Evolutionary conservation across 2,329 filamentous ascomycete species (phyloP).

Genomic region (Aspergillus versicolor): DNA sequence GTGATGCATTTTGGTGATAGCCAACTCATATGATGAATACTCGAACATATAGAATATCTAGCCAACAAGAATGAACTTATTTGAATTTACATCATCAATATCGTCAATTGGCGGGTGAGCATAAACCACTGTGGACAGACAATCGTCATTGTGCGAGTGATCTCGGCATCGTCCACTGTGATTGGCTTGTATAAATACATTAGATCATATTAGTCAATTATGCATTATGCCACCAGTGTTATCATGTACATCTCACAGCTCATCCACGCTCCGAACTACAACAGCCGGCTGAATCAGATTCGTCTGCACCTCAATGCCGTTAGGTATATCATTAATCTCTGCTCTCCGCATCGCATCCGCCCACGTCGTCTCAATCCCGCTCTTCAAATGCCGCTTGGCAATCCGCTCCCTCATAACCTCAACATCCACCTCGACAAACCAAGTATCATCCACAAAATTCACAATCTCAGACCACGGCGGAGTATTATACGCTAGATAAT

Average conservation of each 20-base stretch:
- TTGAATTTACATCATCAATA: no score
- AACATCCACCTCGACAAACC: slow-evolving; percentile 2
- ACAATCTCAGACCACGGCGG: not conserved
- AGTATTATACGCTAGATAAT: not conserved
- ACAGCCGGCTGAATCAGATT: slow-evolving; percentile 1
- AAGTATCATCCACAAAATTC: not conserved
- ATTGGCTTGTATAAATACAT: no score
- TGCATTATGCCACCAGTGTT: no score
- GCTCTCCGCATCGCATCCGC: not conserved
- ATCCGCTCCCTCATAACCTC: not conserved
- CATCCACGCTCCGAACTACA: slow-evolving; percentile 1
- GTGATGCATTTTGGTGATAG: no score
- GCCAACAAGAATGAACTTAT: no score
- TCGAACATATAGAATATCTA: no score
- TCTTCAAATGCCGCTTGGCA: not conserved
- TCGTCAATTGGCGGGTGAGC: no score
- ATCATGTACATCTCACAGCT: not conserved
- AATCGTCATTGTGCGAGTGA: no score
- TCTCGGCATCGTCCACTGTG: no score
- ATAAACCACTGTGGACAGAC: no score
- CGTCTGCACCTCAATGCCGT: not conserved
- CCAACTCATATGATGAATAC: no score
- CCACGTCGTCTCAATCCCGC: slow-evolving; percentile 1
- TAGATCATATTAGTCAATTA: no score
- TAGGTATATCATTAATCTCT: not conserved